These are phyloP conservation scores for Fusarium ramigenum DNA, from an alignment of 2,329 filamentous ascomycete genomes.

Conservation along the genomic window DNA sequence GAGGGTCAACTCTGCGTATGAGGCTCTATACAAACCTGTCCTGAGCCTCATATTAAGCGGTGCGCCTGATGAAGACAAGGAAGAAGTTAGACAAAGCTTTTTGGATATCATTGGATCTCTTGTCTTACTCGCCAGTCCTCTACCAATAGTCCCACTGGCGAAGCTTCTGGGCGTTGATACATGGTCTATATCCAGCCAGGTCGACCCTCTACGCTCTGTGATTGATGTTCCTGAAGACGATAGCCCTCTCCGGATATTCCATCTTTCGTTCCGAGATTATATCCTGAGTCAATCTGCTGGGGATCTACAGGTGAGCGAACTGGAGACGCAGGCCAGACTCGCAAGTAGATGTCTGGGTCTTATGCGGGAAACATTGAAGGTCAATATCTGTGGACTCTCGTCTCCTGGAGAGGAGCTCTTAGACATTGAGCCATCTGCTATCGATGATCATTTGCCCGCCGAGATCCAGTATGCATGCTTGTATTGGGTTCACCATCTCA, in stretches of 20 bases:
- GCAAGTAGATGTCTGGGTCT: conserved; percentile 42
- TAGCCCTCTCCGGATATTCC: conserved; percentile 35
- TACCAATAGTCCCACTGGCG: conserved; percentile 15
- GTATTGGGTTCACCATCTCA: conserved; percentile 49
- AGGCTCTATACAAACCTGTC: neutral
- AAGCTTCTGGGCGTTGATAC: neutral
- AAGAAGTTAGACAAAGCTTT: rapidly evolving
- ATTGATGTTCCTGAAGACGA: neutral
- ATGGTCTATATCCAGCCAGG: neutral
- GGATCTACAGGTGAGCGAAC: conserved; percentile 44
- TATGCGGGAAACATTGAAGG: conserved; percentile 38
- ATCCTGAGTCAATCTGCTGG: conserved; percentile 37
- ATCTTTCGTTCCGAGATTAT: conserved; percentile 53
- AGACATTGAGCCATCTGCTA: rapidly evolving
- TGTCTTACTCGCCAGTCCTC: conserved; percentile 36
- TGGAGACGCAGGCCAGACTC: neutral
- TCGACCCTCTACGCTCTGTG: neutral
- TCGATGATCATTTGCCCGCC: neutral
- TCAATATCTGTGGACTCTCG: conserved; percentile 49
- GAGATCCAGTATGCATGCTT: conserved; percentile 14
- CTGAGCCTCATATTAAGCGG: neutral
- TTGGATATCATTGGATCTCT: conserved; percentile 36
- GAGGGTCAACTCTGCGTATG: neutral
- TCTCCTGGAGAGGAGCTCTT: neutral
- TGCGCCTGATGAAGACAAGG: neutral